Conservation (phyloP, 768 basidiomycete species). For the Panaeolus cyanescens region DNA sequence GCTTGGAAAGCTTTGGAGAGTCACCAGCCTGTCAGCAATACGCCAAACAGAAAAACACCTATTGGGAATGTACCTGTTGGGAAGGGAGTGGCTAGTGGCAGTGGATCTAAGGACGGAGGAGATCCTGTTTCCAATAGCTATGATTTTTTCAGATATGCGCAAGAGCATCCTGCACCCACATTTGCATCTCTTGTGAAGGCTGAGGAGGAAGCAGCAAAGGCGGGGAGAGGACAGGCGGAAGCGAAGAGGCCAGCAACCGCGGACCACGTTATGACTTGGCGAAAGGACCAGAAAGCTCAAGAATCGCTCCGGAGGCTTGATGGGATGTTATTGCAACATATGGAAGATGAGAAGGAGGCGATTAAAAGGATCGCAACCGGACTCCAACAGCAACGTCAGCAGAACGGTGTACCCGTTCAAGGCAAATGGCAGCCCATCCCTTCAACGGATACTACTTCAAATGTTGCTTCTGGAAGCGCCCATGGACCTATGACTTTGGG, state of each 20-base stretch:
- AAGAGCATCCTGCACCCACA: slow-evolving; percentile 34
- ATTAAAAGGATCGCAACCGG: slow-evolving; percentile 73
- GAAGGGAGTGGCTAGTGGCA: neutral
- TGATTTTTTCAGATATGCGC: slow-evolving; percentile 49
- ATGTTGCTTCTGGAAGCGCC: neutral
- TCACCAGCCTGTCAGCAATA: slow-evolving; percentile 18
- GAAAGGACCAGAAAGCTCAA: slow-evolving; percentile 42
- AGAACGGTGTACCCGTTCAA: neutral
- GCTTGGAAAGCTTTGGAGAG: slow-evolving; percentile 23
- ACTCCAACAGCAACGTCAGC: slow-evolving; percentile 16
- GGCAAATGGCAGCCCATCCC: neutral
- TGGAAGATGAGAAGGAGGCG: slow-evolving; percentile 81
- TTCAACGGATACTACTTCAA: neutral
- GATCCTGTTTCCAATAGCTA: slow-evolving; percentile 38
- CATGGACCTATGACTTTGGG: neutral
- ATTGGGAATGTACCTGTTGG: slow-evolving; percentile 49
- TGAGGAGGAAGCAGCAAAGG: slow-evolving; percentile 13
- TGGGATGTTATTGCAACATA: slow-evolving; percentile 80
- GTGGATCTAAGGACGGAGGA: slow-evolving; percentile 30
- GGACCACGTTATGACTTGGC: slow-evolving; percentile 33
- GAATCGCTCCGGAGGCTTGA: slow-evolving; percentile 70
- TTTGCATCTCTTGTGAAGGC: slow-evolving; percentile 1
- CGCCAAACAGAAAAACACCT: slow-evolving; percentile 44
- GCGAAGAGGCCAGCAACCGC: slow-evolving; percentile 26
- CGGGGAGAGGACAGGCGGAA: neutral